phyloP scores from a whole-genome alignment of 2,329 filamentous ascomycete species.

The Trichoderma semiorbis region DNA sequence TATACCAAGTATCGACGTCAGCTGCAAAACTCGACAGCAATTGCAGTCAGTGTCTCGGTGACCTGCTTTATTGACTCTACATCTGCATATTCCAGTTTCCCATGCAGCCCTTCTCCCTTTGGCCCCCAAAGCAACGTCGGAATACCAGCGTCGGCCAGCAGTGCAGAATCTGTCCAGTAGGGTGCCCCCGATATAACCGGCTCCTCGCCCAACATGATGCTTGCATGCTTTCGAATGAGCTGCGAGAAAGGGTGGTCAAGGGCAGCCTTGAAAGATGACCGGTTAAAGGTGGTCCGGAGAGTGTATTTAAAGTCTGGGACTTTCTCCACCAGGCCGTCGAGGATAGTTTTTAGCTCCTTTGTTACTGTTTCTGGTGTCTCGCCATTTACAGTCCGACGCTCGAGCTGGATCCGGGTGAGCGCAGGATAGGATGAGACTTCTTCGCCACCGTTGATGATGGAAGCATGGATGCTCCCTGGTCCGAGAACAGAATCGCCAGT shows the following conservation, averaged over 20 bases:
- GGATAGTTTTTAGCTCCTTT: conserved; percentile 36
- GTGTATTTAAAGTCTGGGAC: conserved; percentile 40
- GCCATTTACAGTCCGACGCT: conserved; percentile 45
- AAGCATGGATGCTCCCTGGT: conserved; percentile 44
- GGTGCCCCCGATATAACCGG: conserved; percentile 30
- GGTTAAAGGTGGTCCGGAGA: conserved; percentile 39
- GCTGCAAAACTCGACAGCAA: conserved; percentile 32
- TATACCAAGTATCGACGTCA: not conserved
- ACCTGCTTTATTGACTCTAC: conserved; percentile 40
- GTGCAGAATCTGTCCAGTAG: conserved; percentile 51
- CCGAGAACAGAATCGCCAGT: conserved; percentile 35
- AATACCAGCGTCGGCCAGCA: conserved; percentile 44
- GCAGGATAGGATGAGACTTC: conserved; percentile 51
- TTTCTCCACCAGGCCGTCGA: conserved; percentile 32
- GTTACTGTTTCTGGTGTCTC: conserved; percentile 39
- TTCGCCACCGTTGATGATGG: conserved; percentile 47
- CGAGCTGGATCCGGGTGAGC: conserved; percentile 45
- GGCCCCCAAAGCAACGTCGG: conserved; percentile 47
- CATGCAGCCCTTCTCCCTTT: conserved; percentile 46
- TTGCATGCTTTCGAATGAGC: conserved; percentile 30
- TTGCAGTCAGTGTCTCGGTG: conserved; percentile 25
- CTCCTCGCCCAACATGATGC: conserved; percentile 26
- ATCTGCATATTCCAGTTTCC: conserved; percentile 49
- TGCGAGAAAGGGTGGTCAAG: conserved; percentile 40
- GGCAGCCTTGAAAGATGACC: conserved; percentile 41